Evolutionary conservation across 805 yeast genomes (phyloP).

Genomic region (Jamesozyma gamospora): DNA sequence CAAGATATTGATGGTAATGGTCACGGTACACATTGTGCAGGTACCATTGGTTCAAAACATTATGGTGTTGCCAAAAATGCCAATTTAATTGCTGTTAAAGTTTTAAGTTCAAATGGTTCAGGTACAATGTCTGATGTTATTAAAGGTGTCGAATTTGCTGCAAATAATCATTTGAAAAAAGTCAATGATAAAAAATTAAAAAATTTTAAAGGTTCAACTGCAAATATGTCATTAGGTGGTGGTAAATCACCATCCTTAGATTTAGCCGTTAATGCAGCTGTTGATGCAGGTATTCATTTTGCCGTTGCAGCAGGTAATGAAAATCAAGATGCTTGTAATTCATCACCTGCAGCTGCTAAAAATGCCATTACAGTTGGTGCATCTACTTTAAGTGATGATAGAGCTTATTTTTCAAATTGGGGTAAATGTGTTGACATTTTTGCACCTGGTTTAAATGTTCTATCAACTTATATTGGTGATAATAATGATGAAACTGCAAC

Average conservation of each 20-base stretch:
- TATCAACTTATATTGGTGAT: constrained; percentile 69
- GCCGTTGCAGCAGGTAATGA: constrained; percentile 97
- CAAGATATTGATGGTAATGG: constrained; percentile 77
- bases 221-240: constrained; percentile 93
- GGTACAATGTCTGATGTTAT: constrained; percentile 79
- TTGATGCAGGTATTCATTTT: constrained; percentile 77
- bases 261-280: constrained; percentile 82
- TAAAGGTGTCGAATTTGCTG: constrained; percentile 78
- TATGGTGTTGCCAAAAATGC: constrained; percentile 84
- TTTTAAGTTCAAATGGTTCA: constrained; percentile 69
- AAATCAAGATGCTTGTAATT: constrained; percentile 83
- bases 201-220: constrained; percentile 68
- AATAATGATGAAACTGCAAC: constrained; percentile 67
- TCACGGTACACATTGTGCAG: constrained; percentile 97
- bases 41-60: constrained; percentile 71
- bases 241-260: constrained; percentile 83
- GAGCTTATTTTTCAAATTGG: constrained; percentile 92
- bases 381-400: constrained; percentile 72
- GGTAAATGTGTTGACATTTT: constrained; percentile 94
- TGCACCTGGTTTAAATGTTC: constrained; percentile 89
- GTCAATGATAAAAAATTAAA: constrained; percentile 39
- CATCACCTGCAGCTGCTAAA: constrained; percentile 83
- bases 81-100: constrained; percentile 72
- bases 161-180: constrained; percentile 49
- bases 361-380: constrained; percentile 93